Evolutionary conservation across 2,329 filamentous ascomycete species (phyloP).

Genomic region (Diaporthe citrichinensis): DNA sequence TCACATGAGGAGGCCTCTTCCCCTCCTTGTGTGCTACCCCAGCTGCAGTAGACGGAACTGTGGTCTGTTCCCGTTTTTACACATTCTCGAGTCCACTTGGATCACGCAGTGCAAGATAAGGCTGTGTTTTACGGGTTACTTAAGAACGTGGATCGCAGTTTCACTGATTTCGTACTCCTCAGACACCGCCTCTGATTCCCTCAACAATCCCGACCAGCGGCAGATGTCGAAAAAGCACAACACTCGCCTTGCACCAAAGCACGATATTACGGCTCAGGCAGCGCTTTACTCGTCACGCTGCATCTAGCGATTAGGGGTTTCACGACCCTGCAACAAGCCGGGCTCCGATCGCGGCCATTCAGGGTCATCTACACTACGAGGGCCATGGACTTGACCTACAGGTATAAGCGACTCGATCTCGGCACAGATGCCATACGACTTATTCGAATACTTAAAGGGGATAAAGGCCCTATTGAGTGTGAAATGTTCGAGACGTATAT

Average conservation of each 20-base stretch:
- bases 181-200: neutral
- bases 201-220: no score
- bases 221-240: no score
- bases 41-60: no score
- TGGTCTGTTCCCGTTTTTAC: no score
- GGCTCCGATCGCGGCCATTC: neutral
- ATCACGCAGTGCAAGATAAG: neutral
- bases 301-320: no score
- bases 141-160: neutral
- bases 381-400: neutral
- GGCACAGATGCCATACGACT: neutral
- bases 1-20: no score
- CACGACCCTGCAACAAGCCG: neutral
- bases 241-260: no score
- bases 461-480: neutral
- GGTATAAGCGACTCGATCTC: neutral
- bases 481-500: neutral
- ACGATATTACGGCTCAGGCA: no score
- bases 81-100: no score
- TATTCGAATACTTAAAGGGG: neutral
- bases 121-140: neutral
- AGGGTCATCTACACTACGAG: fast-evolving
- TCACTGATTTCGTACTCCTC: neutral
- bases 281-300: no score
- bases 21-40: no score